Percentiles rank a stretch among this genome's conserved stretches.
phyloP scores from a whole-genome alignment of 495 filamentous ascomycete species.

The Peziza echinospora region DNA sequence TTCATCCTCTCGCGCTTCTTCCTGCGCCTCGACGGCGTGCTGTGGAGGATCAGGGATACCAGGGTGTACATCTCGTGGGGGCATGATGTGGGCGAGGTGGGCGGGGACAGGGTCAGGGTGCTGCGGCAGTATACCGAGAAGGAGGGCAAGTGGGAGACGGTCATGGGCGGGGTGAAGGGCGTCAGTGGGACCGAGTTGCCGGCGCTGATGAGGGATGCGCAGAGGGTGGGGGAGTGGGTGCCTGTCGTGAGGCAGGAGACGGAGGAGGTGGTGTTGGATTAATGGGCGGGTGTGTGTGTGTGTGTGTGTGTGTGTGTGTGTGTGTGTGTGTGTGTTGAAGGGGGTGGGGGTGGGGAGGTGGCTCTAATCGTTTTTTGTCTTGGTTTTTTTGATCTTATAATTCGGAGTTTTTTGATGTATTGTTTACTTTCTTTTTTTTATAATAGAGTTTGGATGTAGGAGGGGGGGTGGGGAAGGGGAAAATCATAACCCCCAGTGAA shows the following conservation, averaged over 20 bases:
- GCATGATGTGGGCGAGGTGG: constrained; percentile 31
- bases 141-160: constrained; percentile 56
- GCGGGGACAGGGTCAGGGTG: constrained; percentile 37
- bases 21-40: constrained; percentile 74
- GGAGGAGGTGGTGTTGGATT: not conserved
- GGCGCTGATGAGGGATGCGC: not conserved
- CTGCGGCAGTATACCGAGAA: constrained; percentile 71
- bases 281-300: not conserved
- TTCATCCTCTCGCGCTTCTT: constrained; percentile 75
- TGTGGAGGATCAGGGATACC: constrained; percentile 73
- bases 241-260: not conserved
- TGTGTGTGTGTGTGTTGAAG: too few relatives aligned
- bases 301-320: too few relatives aligned
- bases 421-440: too few relatives aligned
- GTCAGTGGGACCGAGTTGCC: not conserved
- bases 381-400: too few relatives aligned
- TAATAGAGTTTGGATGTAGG: too few relatives aligned
- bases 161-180: constrained; percentile 18
- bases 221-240: not conserved
- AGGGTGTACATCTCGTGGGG: constrained; percentile 80
- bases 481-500: too few relatives aligned
- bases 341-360: too few relatives aligned
- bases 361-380: too few relatives aligned
- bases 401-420: too few relatives aligned
- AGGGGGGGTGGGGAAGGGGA: too few relatives aligned